Evolutionary conservation across 2,329 filamentous ascomycete species (phyloP).

Genomic region (Aspergillus caelatus): DNA sequence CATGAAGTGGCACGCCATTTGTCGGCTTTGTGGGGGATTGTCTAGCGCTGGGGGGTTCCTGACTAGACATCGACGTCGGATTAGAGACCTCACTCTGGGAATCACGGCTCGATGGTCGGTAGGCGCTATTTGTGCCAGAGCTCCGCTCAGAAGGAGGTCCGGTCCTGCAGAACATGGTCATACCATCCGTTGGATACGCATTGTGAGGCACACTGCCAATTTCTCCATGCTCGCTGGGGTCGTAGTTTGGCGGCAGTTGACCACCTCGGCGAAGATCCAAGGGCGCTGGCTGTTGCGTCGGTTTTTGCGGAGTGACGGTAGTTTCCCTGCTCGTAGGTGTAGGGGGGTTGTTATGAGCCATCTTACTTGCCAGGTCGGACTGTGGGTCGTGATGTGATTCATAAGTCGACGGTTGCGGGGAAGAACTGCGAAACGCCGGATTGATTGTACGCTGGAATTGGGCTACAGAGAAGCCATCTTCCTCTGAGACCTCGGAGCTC

Average conservation of each 20-base stretch:
- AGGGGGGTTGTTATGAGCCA: constrained; percentile 61
- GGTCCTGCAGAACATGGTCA: constrained; percentile 94
- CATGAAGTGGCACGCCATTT: constrained; percentile 44
- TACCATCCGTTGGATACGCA: constrained; percentile 90
- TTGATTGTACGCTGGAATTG: constrained; percentile 96
- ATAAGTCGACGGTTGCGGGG: constrained; percentile 89
- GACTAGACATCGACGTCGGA: constrained; percentile 83
- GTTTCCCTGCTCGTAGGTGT: constrained; percentile 55
- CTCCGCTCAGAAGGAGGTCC: constrained; percentile 71
- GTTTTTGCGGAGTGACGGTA: constrained; percentile 57
- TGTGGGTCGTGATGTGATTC: constrained; percentile 90
- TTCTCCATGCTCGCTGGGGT: constrained; percentile 64
- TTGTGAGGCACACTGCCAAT: constrained; percentile 80
- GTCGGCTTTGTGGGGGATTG: constrained; percentile 70
- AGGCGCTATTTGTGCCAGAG: constrained; percentile 64
- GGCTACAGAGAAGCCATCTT: constrained; percentile 95
- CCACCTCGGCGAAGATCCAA: constrained; percentile 43
- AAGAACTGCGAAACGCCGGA: constrained; percentile 92
- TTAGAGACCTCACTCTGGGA: constrained; percentile 90
- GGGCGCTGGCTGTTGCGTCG: constrained; percentile 37
- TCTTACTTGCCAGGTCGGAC: constrained; percentile 69
- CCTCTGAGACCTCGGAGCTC: constrained; percentile 80
- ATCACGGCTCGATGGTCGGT: constrained; percentile 79
- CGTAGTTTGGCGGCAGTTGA: constrained; percentile 49
- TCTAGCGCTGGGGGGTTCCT: constrained; percentile 75